Evolutionary conservation across 2,329 filamentous ascomycete species (phyloP), one percentile per base, ranked within the genome.

Genomic region (Fusarium tjaetaba): DNA sequence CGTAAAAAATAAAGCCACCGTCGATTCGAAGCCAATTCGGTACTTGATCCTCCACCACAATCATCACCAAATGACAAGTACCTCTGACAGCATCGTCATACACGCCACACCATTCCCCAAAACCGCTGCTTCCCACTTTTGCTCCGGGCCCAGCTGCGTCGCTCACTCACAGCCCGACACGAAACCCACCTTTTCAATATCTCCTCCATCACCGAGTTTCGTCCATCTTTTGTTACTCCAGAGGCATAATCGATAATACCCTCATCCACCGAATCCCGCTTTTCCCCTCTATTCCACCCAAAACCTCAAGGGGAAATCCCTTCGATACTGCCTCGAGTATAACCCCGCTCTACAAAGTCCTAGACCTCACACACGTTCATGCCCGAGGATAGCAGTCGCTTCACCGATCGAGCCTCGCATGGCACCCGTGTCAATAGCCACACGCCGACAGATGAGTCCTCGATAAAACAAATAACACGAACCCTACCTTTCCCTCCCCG

Each of bases 401-500:
- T 52, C 67, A 70, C 46, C 67, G 66, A 26, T 53, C 66, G 59
- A 76, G 65, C 68, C 68, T 71, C 61, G 74, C 41, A 78, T 77
- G 76, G 75, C 74, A 74, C 51, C 65, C 52, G 69, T 53, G 62
- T 65, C 45, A 61, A 60, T 52, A 53, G 45, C 53, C 49, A 61
- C 46, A 71, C 48, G 69, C 59, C 74, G 65, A 65, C 75, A 72
- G 59, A 78, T 78, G 77, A 77, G 49, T 65, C 26, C 60, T 57
- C 61, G 46, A 73, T 78, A 78, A 68, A 70, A 16, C 52, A 65
- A 41, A 51, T 45, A 51, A 42, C 42, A 71, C 51, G 65, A 75
- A 70, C 51, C 55, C 38, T 43, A 60, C 61, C 74, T 68, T 60
- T 62, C 63, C 68, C 75, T 72, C 70, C 91, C 91, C 84, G 86